Base-by-base conservation (phyloP, 805 yeast genomes). In the Jamesozyma gamospora region DNA sequence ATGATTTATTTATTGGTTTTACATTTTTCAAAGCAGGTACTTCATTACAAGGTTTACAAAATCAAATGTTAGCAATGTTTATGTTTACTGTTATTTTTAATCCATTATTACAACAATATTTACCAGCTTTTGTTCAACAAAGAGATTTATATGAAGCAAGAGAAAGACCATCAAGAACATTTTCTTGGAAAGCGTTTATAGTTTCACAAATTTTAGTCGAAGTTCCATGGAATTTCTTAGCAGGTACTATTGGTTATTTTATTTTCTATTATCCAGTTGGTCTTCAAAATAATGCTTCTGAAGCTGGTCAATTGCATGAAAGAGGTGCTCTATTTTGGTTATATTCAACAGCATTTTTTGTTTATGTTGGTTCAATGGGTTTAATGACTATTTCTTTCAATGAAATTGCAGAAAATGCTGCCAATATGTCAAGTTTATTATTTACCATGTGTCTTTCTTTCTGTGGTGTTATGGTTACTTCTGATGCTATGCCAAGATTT, bases 51-150 rank as follows among this genome's bases (percentile, higher is more conserved):
- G 79, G 84, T 55, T 58, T 84, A 51, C 95, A 86, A 60, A 83
- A 84, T 61, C 92, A 81, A 65, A 77, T 82, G 86, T 74, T 81
- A 50, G 68, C 87, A 2, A 55, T 80, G 33, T 83, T 83, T 65
- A 79, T 82, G 85, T 71, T 77, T 51, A 55, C 74, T 31, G 68
- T 74, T 49, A 64, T 72, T 24, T 68, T 76, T 62, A 69, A 70
- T 47, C 76, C 82, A 18, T 52, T 77, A 49, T 54, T 76, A 36
- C 75, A 77, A 47, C 87, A 81, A 57, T 68, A 74, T 63, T 60
- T 79, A 47, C 86, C 87, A 15, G 57, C 72, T 40, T 82, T 66
- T 55, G 72, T 76, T 29, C 47, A 62, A 27, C 85, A 77, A 55
- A 72, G 88, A 62, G 73, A 73, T 47, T 59, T 80, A 30, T 80